Evolutionary conservation across 352 stramenopile species (phyloP).

Genomic region (Globisporangium yorkense): DNA sequence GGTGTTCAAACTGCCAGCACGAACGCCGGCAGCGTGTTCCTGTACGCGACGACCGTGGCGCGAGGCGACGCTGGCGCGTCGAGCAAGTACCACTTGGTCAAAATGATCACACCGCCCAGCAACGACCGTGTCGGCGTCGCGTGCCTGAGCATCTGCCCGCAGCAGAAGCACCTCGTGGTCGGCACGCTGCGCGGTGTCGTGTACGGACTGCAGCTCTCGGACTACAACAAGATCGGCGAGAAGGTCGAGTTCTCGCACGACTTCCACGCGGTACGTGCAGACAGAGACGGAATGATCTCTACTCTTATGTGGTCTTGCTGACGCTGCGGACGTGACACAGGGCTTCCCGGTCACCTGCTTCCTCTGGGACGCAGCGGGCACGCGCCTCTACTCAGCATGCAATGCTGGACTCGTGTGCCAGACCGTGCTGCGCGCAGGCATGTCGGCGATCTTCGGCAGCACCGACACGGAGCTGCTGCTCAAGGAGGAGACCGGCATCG

Average conservation of each 20-base stretch:
- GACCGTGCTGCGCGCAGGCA: conserved; percentile 67
- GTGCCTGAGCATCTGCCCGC: conserved; percentile 73
- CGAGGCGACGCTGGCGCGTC: conserved; percentile 21
- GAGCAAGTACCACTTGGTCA: conserved; percentile 81
- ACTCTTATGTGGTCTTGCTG: neutral
- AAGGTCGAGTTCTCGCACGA: conserved; percentile 86
- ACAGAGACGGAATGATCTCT: neutral
- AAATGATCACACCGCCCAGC: conserved; percentile 73
- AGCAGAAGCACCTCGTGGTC: conserved; percentile 77
- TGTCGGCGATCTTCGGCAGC: conserved; percentile 82
- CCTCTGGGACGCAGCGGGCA: conserved; percentile 64
- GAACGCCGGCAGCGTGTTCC: conserved; percentile 76
- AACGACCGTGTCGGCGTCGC: conserved; percentile 68
- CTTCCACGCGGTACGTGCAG: conserved; percentile 50
- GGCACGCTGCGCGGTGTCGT: conserved; percentile 74
- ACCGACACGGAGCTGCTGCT: conserved; percentile 79
- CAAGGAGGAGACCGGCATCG: conserved; percentile 82
- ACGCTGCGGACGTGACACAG: conserved; percentile 5
- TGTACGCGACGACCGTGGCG: conserved; percentile 65
- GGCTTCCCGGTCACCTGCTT: conserved; percentile 79
- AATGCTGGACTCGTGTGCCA: conserved; percentile 73
- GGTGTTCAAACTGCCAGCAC: conserved; percentile 17
- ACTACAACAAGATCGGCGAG: conserved; percentile 86
- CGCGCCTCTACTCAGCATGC: conserved; percentile 77
- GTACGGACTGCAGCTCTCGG: conserved; percentile 71